These are phyloP conservation scores for Pythium utonaiense DNA, from an alignment of 352 stramenopile species.

Conservation along the genomic window DNA sequence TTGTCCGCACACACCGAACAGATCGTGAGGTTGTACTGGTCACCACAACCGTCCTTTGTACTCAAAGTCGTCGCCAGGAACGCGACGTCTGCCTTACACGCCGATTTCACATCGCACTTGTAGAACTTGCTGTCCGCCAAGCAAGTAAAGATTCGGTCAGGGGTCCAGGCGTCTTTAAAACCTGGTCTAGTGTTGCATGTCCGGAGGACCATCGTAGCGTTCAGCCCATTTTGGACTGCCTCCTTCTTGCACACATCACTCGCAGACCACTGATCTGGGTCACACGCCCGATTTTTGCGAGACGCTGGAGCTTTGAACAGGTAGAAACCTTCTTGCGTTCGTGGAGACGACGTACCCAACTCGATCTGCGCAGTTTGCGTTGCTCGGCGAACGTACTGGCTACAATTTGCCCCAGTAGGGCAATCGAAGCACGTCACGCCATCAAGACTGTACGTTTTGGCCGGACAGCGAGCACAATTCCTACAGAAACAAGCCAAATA, in stretches of 20 bases:
- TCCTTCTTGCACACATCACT: slow-evolving; percentile 46
- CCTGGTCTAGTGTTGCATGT: slow-evolving; percentile 18
- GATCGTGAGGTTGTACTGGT: slow-evolving; percentile 55
- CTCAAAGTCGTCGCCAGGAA: slow-evolving; percentile 26
- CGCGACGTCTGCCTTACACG: slow-evolving; percentile 50
- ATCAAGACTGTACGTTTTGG: slow-evolving; percentile 61
- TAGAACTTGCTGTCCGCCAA: slow-evolving; percentile 57
- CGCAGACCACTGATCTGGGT: slow-evolving; percentile 38
- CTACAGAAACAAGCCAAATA: slow-evolving; percentile 23
- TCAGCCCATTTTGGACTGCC: no score
- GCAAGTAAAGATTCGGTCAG: slow-evolving; percentile 59
- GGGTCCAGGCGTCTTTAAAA: slow-evolving; percentile 55
- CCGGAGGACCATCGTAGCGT: no score
- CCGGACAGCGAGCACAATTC: slow-evolving; percentile 48
- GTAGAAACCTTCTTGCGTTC: slow-evolving; percentile 53
- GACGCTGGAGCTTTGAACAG: slow-evolving; percentile 47
- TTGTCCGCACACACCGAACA: slow-evolving; percentile 59
- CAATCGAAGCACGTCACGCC: slow-evolving; percentile 53
- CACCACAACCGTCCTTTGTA: slow-evolving; percentile 30
- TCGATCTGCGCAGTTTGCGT: slow-evolving; percentile 45
- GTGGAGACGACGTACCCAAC: slow-evolving; percentile 45
- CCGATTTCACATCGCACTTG: slow-evolving; percentile 49
- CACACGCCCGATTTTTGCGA: slow-evolving; percentile 28
- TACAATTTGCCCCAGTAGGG: slow-evolving; percentile 42
- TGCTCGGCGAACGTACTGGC: slow-evolving; percentile 45